Evolutionary conservation across 495 filamentous ascomycete genomes (phyloP), one percentile per base, ranked within the genome.

Genomic region (Lichenothelia convexa): DNA sequence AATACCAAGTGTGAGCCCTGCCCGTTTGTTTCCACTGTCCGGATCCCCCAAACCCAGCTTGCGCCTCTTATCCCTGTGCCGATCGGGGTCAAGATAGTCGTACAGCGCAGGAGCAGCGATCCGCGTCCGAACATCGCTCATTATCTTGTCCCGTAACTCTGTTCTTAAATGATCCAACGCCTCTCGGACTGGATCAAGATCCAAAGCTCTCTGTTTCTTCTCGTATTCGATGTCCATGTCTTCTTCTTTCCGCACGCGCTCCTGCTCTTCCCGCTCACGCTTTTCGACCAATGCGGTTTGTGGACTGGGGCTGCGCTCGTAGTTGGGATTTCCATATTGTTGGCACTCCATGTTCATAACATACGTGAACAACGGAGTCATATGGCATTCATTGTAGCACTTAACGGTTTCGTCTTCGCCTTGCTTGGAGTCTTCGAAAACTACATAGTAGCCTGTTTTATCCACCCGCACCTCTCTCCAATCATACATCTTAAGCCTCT

Each of bases 311-410:
- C 73, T 69, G 50, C 70, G 58, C 55, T 76, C 61, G 48, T 80
- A 70, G 46, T 69, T 56, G 27, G 70, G 73, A 44, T 80, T 79
- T 6, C 73, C 78, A 43, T 72, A 72, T 22, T 63, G 60, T 34
- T 84, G 73, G 42, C 74, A 73, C 50, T 85, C 75, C 86, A 99
- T 93, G 29, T 72, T 71, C 83, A 99, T 82, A 35, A 67, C 71
- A 49, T 94, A 95, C 4, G 73, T 93, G 62, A 99, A 95, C 31
- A 99, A 67, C 1, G 71, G 64, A 18, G 72, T 71, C 51, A 75
- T 73, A 52, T 93, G 69, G 38, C 75, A 78, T 23, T 71, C 61
- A 35, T 68, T 62, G 45, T 67, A 81, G 53, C 86, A 94, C 30
- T 74, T 67, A 22, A 76, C 71, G 8, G 80, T 75, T 52, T 93